Evolutionary conservation across 2,329 filamentous ascomycete species (phyloP).

Genomic region (Lasiodiplodia sp.): DNA sequence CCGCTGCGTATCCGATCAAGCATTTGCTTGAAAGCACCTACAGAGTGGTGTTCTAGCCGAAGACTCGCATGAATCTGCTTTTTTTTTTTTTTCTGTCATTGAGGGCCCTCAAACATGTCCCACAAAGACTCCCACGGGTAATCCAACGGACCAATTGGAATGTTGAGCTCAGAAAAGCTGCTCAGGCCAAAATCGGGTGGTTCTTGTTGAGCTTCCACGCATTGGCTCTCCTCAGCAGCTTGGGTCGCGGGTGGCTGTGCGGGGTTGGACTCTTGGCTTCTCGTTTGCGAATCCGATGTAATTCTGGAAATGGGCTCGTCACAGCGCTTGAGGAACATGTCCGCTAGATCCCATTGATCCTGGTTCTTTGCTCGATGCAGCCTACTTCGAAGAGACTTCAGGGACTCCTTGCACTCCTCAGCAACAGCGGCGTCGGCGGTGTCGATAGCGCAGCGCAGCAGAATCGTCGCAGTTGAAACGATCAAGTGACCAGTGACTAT

Average conservation of each 20-base stretch:
- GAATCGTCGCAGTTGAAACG: slow-evolving; percentile 61
- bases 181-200: not conserved
- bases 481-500: slow-evolving; percentile 60
- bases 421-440: slow-evolving; percentile 49
- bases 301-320: slow-evolving; percentile 25
- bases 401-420: slow-evolving; percentile 5
- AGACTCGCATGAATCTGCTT: no score
- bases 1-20: not conserved
- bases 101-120: slow-evolving; percentile 13
- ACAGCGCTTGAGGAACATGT: slow-evolving; percentile 27
- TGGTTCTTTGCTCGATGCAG: slow-evolving; percentile 5
- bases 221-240: not conserved
- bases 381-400: slow-evolving; percentile 5
- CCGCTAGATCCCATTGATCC: slow-evolving; percentile 27
- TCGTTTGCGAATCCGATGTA: not conserved
- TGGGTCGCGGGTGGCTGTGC: not conserved
- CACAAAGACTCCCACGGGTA: slow-evolving; percentile 19
- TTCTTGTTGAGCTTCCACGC: not conserved
- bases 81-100: not conserved
- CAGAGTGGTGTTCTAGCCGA: no score
- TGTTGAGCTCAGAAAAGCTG: not conserved
- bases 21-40: not conserved
- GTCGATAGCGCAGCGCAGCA: slow-evolving; percentile 60
- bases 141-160: slow-evolving; percentile 15
- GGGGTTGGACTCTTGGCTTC: not conserved